Evolutionary conservation across 2,329 filamentous ascomycete genomes (phyloP).

Genomic region (Dactylellina drechsleri): DNA sequence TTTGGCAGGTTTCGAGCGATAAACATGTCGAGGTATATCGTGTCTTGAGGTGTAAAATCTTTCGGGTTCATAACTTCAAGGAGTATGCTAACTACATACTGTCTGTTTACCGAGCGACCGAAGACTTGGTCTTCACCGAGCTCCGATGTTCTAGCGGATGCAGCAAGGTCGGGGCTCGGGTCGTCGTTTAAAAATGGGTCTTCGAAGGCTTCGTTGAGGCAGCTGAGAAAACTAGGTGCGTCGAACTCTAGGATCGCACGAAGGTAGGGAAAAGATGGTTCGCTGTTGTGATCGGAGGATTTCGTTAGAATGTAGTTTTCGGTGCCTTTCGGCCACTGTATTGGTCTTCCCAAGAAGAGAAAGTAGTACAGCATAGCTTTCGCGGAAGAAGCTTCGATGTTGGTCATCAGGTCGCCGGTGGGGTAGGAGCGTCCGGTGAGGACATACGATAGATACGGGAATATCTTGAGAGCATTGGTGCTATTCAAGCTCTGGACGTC

Average conservation of each 20-base stretch:
- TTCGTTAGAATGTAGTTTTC: constrained; percentile 71
- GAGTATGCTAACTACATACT: constrained; percentile 90
- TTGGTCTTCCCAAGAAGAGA: constrained; percentile 83
- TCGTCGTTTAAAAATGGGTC: constrained; percentile 90
- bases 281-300: constrained; percentile 66
- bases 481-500: constrained; percentile 69
- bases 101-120: constrained; percentile 80
- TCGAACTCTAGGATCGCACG: constrained; percentile 87
- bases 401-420: constrained; percentile 78
- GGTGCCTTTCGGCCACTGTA: constrained; percentile 77
- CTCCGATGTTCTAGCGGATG: constrained; percentile 57
- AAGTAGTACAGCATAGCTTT: constrained; percentile 93
- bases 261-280: constrained; percentile 86
- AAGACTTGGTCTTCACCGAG: constrained; percentile 72
- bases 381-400: constrained; percentile 76
- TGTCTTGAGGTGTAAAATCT: constrained; percentile 81
- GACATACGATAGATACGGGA: constrained; percentile 91
- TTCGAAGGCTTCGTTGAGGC: constrained; percentile 96
- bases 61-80: constrained; percentile 85
- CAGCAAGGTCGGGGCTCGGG: constrained; percentile 20
- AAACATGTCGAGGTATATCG: constrained; percentile 98
- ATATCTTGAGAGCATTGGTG: constrained; percentile 85
- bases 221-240: constrained; percentile 89
- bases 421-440: constrained; percentile 93
- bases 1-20: constrained; percentile 95